Evolutionary conservation across 768 basidiomycete species (phyloP).

Genomic region (Suillus ampliporus): DNA sequence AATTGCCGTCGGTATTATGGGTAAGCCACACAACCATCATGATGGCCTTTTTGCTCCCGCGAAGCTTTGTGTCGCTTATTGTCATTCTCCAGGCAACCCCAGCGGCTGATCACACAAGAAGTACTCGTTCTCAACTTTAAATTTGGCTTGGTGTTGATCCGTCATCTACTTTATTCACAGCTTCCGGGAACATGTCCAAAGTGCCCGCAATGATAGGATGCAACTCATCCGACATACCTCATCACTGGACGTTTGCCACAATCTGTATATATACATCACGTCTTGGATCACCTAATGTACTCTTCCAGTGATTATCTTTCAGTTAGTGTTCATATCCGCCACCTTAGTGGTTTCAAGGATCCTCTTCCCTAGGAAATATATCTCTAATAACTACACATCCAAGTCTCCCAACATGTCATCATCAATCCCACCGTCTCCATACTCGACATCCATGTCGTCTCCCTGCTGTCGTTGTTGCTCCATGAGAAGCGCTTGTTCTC

Average conservation of each 20-base stretch:
- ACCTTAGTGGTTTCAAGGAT: background rate
- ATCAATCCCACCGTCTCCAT: slow-evolving; percentile 68
- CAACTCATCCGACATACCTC: background rate
- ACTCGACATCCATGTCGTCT: slow-evolving; percentile 56
- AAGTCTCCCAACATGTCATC: slow-evolving; percentile 66
- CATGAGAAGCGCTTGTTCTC: slow-evolving; percentile 60
- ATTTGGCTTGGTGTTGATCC: background rate
- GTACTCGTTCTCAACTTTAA: slow-evolving; percentile 40
- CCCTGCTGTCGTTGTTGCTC: slow-evolving; percentile 44
- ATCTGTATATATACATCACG: slow-evolving; percentile 19
- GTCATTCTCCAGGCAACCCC: slow-evolving; percentile 51
- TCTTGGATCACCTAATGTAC: slow-evolving; percentile 9
- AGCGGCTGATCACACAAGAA: slow-evolving; percentile 50
- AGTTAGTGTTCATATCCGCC: background rate
- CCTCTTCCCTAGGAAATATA: background rate
- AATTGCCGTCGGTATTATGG: slow-evolving; percentile 63
- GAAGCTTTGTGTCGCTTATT: slow-evolving; percentile 13
- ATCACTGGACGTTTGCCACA: background rate
- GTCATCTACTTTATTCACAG: slow-evolving; percentile 33
- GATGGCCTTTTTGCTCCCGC: slow-evolving; percentile 8
- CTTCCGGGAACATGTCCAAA: slow-evolving; percentile 44
- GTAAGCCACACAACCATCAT: slow-evolving; percentile 35
- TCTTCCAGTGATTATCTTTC: background rate
- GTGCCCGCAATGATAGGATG: slow-evolving; percentile 32
- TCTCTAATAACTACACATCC: slow-evolving; percentile 40